Base-by-base conservation (phyloP, 140 eudicot species). In the Anethum foeniculum region DNA sequence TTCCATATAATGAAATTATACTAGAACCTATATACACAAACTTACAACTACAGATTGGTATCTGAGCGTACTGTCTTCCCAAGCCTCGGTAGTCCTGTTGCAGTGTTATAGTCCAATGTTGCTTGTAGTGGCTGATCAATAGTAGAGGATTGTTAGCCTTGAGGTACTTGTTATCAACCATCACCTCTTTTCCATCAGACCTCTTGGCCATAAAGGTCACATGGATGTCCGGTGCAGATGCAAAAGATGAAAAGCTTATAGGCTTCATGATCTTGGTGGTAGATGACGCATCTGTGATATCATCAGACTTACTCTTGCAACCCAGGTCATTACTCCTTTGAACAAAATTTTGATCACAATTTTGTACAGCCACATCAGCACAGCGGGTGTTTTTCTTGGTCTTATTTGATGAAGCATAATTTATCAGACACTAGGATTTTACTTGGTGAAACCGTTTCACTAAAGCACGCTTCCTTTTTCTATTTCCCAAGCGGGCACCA, bases 211-310 rank as follows among this genome's bases (percentile, higher is more conserved):
- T 76, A 71, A 95, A 93, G 41, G 91, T 86, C 25, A 95, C 92
- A 3, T 86, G 69, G 64, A 93, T 90, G 23, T 88, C 97, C 76
- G 86, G 88, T 2, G 41, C 84, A 64, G 86, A n/a, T 41, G 79
- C 69, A 68, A 90, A 82, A 8, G 89, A 44, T 79, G 91, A 80
- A 88, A 89, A 93, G 83, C 90, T 85, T 47, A 89, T 84, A 18
- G 98, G 93, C 91, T 82, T 89, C 32, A 94, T 64, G 76, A 95
- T 89, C 86, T 86, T 82, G 32, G 93, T 90, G 80, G 92, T 90
- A 14, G 89, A 82, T 81, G 79, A 81, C 77, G 79, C 49, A 81
- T 82, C 87, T 77, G 82, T 90, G 12, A 88, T 84, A 54, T 75
- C 41, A 77, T 83, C 91, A 77, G 49, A 18, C 41, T 46, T 75